Evolutionary conservation across 2,329 filamentous ascomycete genomes (phyloP).

Genomic region (Penicillium italicum): DNA sequence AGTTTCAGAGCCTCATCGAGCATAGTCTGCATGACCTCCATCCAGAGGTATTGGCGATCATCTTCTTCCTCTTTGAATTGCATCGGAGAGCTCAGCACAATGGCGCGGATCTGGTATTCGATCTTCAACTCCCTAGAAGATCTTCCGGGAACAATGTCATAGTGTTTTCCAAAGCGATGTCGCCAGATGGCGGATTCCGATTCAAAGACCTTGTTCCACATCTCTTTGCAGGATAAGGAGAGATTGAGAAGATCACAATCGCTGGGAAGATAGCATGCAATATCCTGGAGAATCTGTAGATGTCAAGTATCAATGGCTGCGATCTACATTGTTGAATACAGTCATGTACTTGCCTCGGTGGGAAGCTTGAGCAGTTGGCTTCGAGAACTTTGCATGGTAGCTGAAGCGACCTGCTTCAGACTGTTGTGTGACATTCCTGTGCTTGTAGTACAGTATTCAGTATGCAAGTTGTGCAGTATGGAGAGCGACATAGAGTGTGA

Average conservation of each 20-base stretch:
- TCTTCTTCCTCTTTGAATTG: slow-evolving; percentile 27
- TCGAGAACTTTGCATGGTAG: neutral
- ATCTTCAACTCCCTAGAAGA: slow-evolving; percentile 24
- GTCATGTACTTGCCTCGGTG: slow-evolving; percentile 14
- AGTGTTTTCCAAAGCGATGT: slow-evolving; percentile 30
- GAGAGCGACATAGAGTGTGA: neutral
- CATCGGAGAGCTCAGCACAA: slow-evolving; percentile 31
- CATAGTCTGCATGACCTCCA: slow-evolving; percentile 32
- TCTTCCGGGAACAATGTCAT: slow-evolving; percentile 29
- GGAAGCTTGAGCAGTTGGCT: slow-evolving; percentile 14
- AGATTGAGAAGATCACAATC: slow-evolving; percentile 35
- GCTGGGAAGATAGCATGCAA: slow-evolving; percentile 26
- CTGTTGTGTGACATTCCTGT: neutral
- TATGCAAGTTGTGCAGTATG: neutral
- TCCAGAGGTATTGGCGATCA: slow-evolving; percentile 27
- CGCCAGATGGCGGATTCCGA: slow-evolving; percentile 35
- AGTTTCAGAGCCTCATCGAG: slow-evolving; percentile 24
- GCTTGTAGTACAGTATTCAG: neutral
- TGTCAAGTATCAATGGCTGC: neutral
- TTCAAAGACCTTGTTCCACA: slow-evolving; percentile 26
- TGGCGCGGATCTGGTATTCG: slow-evolving; percentile 37
- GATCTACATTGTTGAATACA: neutral
- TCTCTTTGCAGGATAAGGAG: slow-evolving; percentile 23
- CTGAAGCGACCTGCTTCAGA: neutral
- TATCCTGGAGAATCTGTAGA: slow-evolving; percentile 32